phyloP scores from a whole-genome alignment of 169 alveolate genomes.

The Plasmodium vivax region DNA sequence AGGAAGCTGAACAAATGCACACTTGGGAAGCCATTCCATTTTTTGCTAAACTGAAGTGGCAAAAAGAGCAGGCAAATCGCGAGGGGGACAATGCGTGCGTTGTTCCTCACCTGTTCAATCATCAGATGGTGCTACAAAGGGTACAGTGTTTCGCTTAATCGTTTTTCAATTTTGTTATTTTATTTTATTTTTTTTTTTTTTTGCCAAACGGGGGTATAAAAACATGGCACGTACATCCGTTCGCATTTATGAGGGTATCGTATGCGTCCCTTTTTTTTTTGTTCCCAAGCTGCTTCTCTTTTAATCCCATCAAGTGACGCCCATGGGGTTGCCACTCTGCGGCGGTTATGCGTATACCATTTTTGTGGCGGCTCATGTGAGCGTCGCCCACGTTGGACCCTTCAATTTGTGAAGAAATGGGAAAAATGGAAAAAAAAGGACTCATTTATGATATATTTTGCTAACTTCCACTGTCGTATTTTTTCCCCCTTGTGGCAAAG shows the following conservation, averaged over 20 bases:
- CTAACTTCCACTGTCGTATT: neutral
- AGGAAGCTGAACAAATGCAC: slow-evolving; percentile 26
- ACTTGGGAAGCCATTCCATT: neutral
- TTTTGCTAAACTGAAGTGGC: slow-evolving; percentile 16
- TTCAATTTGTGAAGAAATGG: neutral
- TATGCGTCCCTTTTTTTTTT: neutral
- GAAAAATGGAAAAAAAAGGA: neutral
- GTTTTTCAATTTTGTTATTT: neutral
- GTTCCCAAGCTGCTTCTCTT: neutral
- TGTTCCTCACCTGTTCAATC: neutral
- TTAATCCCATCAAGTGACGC: neutral
- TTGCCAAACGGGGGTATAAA: neutral
- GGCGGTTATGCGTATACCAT: neutral
- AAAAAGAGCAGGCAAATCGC: slow-evolving; percentile 13
- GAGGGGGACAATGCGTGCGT: slow-evolving; percentile 1
- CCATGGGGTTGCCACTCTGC: neutral
- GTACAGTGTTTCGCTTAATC: neutral
- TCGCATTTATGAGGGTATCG: neutral
- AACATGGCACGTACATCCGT: neutral
- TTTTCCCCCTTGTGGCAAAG: neutral
- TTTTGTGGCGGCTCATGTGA: neutral
- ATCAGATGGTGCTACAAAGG: neutral
- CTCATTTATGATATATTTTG: neutral
- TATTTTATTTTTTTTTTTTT: neutral
- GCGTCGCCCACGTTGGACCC: neutral